Evolutionary conservation across 2,329 filamentous ascomycete species (phyloP).

Genomic region (Pestalotiopsis sp.): DNA sequence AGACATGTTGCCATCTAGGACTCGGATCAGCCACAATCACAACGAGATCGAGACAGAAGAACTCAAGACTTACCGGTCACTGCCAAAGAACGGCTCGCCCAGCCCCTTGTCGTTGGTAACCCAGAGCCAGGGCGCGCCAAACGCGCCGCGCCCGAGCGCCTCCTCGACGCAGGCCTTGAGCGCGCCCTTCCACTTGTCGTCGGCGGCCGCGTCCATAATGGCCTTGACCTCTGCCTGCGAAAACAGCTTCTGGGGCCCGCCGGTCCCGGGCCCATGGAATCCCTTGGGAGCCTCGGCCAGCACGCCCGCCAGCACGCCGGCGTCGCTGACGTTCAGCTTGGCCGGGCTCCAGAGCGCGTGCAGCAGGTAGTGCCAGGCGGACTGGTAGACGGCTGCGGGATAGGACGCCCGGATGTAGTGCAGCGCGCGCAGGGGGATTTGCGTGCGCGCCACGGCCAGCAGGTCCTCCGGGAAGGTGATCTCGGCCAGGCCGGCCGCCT

Average conservation of each 20-base stretch:
- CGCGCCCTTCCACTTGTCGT: slow-evolving; percentile 44
- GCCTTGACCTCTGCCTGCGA: slow-evolving; percentile 50
- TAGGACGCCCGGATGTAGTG: slow-evolving; percentile 66
- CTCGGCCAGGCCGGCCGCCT: slow-evolving; percentile 38
- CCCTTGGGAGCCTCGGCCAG: slow-evolving; percentile 18
- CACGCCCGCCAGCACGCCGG: slow-evolving; percentile 17
- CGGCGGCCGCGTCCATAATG: slow-evolving; percentile 56
- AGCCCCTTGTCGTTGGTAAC: slow-evolving; percentile 60
- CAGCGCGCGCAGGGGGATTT: slow-evolving; percentile 66
- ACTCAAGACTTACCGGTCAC: slow-evolving; percentile 57
- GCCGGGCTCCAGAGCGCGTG: slow-evolving; percentile 57
- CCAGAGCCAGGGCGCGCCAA: slow-evolving; percentile 78
- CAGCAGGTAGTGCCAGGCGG: slow-evolving; percentile 58
- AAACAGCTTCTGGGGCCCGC: slow-evolving; percentile 55
- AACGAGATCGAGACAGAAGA: background rate
- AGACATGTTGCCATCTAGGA: slow-evolving; percentile 68
- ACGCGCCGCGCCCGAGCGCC: slow-evolving; percentile 68
- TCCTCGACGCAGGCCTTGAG: slow-evolving; percentile 62
- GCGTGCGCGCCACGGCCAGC: slow-evolving; percentile 43
- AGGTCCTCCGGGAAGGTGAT: slow-evolving; percentile 45
- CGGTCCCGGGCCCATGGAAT: slow-evolving; percentile 10
- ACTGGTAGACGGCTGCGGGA: slow-evolving; percentile 50
- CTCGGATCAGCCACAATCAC: background rate
- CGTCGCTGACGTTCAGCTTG: slow-evolving; percentile 22
- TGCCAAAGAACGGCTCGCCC: slow-evolving; percentile 75